phyloP scores from a whole-genome alignment of 2,329 filamentous ascomycete species.

The Metarhizium sp. region DNA sequence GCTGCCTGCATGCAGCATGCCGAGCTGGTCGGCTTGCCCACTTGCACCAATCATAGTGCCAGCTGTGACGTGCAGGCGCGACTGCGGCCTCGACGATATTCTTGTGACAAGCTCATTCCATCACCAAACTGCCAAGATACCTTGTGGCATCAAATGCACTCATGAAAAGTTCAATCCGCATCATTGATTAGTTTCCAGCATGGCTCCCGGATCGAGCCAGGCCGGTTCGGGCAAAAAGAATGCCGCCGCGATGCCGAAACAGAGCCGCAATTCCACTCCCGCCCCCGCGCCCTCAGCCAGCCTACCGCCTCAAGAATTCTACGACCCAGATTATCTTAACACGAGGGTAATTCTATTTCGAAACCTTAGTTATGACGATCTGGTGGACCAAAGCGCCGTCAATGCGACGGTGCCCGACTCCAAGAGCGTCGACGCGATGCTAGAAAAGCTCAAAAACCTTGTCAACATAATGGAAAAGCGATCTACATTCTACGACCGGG shows the following conservation, averaged over 20 bases:
- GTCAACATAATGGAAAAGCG: constrained; percentile 59
- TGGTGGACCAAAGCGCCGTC: constrained; percentile 53
- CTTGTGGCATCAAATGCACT: constrained; percentile 5
- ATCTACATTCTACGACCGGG: constrained; percentile 58
- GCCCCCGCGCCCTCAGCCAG: constrained; percentile 33
- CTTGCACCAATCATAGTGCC: background rate
- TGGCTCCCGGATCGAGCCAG: constrained; percentile 50
- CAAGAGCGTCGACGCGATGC: constrained; percentile 53
- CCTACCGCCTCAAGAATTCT: constrained; percentile 44
- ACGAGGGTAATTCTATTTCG: constrained; percentile 50
- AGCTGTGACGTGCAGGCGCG: constrained; percentile 4
- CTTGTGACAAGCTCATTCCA: constrained; percentile 1
- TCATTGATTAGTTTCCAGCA: constrained; percentile 17
- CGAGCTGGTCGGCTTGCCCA: background rate
- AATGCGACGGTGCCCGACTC: constrained; percentile 52
- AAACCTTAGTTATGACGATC: constrained; percentile 56
- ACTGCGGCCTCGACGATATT: no score
- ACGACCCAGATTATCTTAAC: constrained; percentile 58
- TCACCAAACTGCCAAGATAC: background rate
- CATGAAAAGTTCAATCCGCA: constrained; percentile 3
- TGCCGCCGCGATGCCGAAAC: constrained; percentile 51
- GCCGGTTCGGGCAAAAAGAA: constrained; percentile 59
- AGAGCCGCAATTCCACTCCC: constrained; percentile 73
- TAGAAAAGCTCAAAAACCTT: constrained; percentile 54
- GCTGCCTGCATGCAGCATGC: background rate